These are phyloP conservation scores for Sungouiozyma intestinalis DNA, from an alignment of 805 yeast genomes.

Conservation along the genomic window DNA sequence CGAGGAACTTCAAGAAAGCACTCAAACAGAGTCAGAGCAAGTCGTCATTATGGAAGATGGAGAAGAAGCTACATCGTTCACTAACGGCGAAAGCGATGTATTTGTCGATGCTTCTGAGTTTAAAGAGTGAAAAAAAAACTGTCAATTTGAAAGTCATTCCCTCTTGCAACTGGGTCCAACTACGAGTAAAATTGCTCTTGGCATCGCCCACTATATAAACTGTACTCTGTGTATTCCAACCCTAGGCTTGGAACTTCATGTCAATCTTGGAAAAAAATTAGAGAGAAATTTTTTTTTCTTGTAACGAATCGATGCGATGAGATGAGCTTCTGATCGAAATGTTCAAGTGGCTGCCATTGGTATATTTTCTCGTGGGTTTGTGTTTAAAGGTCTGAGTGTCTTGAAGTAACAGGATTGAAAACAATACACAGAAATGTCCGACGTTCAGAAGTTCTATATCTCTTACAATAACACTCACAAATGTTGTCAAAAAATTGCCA, in stretches of 20 bases:
- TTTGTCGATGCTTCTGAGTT: conserved; percentile 31
- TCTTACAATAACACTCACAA: conserved; percentile 78
- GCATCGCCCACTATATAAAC: neutral
- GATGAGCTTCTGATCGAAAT: conserved; percentile 2
- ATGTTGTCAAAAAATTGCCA: conserved; percentile 62
- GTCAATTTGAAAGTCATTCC: too few species aligned
- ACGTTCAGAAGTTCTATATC: conserved; percentile 43
- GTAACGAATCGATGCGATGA: neutral
- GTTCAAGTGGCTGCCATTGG: too few species aligned
- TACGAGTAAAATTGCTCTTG: too few species aligned
- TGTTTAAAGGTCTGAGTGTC: too few species aligned
- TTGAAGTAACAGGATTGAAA: too few species aligned
- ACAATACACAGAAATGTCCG: conserved; percentile 24
- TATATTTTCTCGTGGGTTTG: too few species aligned
- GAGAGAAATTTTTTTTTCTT: too few species aligned
- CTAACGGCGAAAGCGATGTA: conserved; percentile 38
- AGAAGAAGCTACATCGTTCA: conserved; percentile 28
- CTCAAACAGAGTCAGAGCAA: conserved; percentile 10
- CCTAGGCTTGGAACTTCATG: neutral
- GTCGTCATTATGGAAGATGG: conserved; percentile 24
- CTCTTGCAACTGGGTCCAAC: too few species aligned
- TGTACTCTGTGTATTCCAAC: neutral
- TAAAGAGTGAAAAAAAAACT: conserved; percentile 2
- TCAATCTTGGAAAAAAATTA: neutral
- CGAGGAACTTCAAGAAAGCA: conserved; percentile 7